Base-by-base conservation (phyloP, 2,329 filamentous ascomycete genomes). In the Tolypocladium sp. region DNA sequence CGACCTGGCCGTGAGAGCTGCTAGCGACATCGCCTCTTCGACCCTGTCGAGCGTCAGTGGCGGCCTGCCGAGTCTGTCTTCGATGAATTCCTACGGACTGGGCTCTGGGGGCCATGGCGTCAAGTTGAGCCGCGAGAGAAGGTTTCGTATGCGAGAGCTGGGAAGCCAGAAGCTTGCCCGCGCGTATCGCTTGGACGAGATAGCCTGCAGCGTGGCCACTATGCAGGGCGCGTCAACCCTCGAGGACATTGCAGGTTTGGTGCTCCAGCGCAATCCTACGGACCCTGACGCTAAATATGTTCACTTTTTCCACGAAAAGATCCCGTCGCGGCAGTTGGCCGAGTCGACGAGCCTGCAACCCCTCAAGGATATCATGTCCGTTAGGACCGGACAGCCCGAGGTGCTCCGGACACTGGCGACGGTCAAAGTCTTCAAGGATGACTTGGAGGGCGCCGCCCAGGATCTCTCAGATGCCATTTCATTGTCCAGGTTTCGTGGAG, bases 251-350 rank as follows among this genome's bases (percentile, higher is more conserved):
- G 90, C 88, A 2, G 79, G 82, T 7, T 77, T 88, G 62, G 90
- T 95, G 38, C 74, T 94, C 62, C 85, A 89, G 70, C 80, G 89
- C 61, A 86, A 83, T 61, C 79, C 84, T n/a, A 71, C 79, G 56
- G 86, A 92, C 67, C 73, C 79, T 51, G 89, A 94, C 67, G 91
- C 90, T 35, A 89, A 88, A 71, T 94, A 94, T 69, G 91, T 94
- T n/a, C 89, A 94, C 70, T 94, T 93, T 75, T 95, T 95, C 72
- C 90, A 93, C 73, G 90, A 95, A 74, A 94, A 93, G 81, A 92
- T 94, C 33, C 88, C 90, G 1, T 89, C 85, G 46, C 78, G 88
- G 49, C 85, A 88, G 69, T 77, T 94, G 70, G 88, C 86, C 41
- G 84, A 90, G 66, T 86, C 82, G 65, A 92, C 89, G 10, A 87